phyloP scores from a whole-genome alignment of 202 grass and related monocot species.

The Schoenoplectus tabernaemontani region DNA sequence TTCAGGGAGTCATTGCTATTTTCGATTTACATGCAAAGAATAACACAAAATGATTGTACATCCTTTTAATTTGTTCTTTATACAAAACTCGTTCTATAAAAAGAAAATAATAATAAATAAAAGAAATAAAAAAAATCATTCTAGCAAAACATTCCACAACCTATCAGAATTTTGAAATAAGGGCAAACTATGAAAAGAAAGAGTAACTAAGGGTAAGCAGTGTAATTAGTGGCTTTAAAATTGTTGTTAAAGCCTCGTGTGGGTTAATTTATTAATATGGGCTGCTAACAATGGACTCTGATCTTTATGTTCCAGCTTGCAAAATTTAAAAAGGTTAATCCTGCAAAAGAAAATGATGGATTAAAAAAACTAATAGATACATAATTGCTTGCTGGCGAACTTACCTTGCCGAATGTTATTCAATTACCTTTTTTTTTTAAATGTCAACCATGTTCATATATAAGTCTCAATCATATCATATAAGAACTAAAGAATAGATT shows the following conservation, averaged over 20 bases:
- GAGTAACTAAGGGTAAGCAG: slow-evolving; percentile 6
- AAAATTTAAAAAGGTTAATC: not conserved
- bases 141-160: slow-evolving; percentile 15
- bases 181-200: not conserved
- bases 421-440: not conserved
- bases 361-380: not conserved
- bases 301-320: not conserved
- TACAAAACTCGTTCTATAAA: slow-evolving; percentile 6
- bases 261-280: not conserved
- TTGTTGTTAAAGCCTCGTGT: not conserved
- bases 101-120: not conserved
- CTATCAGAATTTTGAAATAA: not conserved
- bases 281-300: not conserved
- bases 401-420: not conserved
- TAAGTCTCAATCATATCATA: not conserved
- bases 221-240: not conserved
- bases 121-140: not conserved
- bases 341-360: not conserved
- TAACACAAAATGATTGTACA: slow-evolving; percentile 9
- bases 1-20: slow-evolving; percentile 32
- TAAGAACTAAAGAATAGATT: not conserved
- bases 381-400: not conserved
- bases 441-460: not conserved
- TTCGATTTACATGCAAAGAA: slow-evolving; percentile 23
- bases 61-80: not conserved